Evolutionary conservation across 345 rosid genomes (phyloP).

Genomic region (Tarenaya hassleriana): DNA sequence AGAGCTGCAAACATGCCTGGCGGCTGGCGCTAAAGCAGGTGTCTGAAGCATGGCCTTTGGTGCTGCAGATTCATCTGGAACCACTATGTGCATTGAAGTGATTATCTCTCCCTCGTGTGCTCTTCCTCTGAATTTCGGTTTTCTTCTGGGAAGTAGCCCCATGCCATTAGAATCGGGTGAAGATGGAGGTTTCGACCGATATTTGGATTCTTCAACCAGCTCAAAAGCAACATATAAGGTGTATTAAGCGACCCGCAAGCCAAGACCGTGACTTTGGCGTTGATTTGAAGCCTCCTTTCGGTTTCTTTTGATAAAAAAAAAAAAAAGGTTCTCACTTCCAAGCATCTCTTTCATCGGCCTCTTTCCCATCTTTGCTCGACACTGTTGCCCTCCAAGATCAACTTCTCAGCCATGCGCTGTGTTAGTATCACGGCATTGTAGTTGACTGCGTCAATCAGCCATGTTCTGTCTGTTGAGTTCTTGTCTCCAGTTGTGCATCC

Average conservation of each 20-base stretch:
- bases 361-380: slow-evolving; percentile 26
- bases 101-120: slow-evolving; percentile 58
- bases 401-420: slow-evolving; percentile 47
- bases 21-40: slow-evolving; percentile 55
- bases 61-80: slow-evolving; percentile 33
- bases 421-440: slow-evolving; percentile 52
- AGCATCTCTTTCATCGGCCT: slow-evolving; percentile 34
- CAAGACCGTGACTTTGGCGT: slow-evolving; percentile 51
- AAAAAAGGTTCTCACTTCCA: slow-evolving; percentile 42
- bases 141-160: slow-evolving; percentile 64
- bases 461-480: slow-evolving; percentile 51
- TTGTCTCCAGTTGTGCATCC: slow-evolving; percentile 63
- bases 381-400: slow-evolving; percentile 31
- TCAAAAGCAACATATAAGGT: slow-evolving; percentile 45
- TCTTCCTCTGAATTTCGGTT: slow-evolving; percentile 33
- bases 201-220: slow-evolving; percentile 53
- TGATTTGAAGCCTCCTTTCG: slow-evolving; percentile 41
- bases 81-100: slow-evolving; percentile 49
- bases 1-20: slow-evolving; percentile 54
- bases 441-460: slow-evolving; percentile 60
- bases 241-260: slow-evolving; percentile 64
- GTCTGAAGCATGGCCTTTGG: slow-evolving; percentile 48
- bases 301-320: slow-evolving; percentile 22
- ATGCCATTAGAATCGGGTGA: slow-evolving; percentile 51
- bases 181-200: slow-evolving; percentile 61